Evolutionary conservation across 257 asterid genomes (phyloP), one percentile per base, ranked within the genome.

Genomic region (Nicotiana paniculata): DNA sequence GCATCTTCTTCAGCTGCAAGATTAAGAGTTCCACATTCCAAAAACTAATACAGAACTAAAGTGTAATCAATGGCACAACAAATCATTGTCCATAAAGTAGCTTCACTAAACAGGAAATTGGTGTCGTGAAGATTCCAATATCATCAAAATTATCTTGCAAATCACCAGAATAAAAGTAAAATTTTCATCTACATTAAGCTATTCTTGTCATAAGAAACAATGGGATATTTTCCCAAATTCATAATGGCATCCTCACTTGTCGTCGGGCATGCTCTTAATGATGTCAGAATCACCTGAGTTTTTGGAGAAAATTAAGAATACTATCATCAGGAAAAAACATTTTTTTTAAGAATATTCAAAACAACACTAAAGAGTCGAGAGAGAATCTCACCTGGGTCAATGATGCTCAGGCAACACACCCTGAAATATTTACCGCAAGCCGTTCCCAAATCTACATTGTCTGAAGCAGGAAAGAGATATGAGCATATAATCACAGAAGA

Each of bases 401-500:
- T 83, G 70, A 91, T 90, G 90, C 94, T 91, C 83, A 93, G 95
- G 89, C 95, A 93, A 67, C 93, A 91, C 2, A 93, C 97, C 9
- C 95, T 88, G 85, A 67, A 90, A 82, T 90, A 92, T 87, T 92
- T 92, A 5, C 97, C 97, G 35, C 97, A 92, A 9, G 93, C 95
- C 78, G 95, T 92, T 35, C 97, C 95, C 89, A 93, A 84, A 80
- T 93, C 97, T 9, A 90, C 91, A 75, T 93, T 93, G 85, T 91
- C 97, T 93, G 88, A n/a, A 85, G 26, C 33, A 26, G 24, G 30
- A 43, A 0, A 7, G 13, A 28, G 5, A 9, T 8, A 63, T 8
- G 2, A 51, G 82, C 16, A 28, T 17, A 51, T 9, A 72, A n/a
- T 9, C n/a, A 15, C 63, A 3, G 9, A 35, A 3, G 26, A 21